A percentile compares a stretch with the other conserved stretches of the same genome.
Conservation (phyloP, 257 asterid species). For the Eucommia ulmoides region DNA sequence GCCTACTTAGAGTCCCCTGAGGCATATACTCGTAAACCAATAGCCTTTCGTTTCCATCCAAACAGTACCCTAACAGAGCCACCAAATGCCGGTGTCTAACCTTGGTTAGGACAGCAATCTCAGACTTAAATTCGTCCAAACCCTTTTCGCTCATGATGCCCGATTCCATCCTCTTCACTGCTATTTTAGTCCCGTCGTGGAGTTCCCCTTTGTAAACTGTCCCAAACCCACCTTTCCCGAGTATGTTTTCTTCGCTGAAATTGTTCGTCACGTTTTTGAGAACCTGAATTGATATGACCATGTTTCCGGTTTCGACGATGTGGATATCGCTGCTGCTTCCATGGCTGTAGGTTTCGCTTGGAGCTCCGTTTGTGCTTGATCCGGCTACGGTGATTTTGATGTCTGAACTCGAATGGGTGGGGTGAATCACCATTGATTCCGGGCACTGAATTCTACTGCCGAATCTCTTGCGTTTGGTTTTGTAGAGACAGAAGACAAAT, state of each 20-base stretch:
- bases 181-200: conserved; percentile 1
- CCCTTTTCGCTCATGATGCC: neutral
- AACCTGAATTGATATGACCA: neutral
- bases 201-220: conserved; percentile 1
- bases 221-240: conserved; percentile 3
- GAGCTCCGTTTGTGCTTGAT: neutral
- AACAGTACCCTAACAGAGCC: neutral
- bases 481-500: conserved; percentile 1
- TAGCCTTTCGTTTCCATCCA: conserved; percentile 1
- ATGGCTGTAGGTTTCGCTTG: neutral
- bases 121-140: conserved; percentile 4
- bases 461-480: conserved; percentile 2
- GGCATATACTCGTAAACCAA: conserved; percentile 1
- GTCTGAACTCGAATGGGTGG: conserved; percentile 11
- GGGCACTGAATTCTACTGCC: conserved; percentile 6
- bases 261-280: neutral
- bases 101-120: conserved; percentile 1
- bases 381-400: neutral
- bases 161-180: conserved; percentile 1
- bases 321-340: conserved; percentile 1
- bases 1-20: conserved; percentile 3
- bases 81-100: conserved; percentile 3
- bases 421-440: conserved; percentile 8
- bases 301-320: neutral
- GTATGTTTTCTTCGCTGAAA: neutral